Evolutionary conservation across 2,329 filamentous ascomycete genomes (phyloP), one percentile per base, ranked within the genome.

Genomic region (Thelonectria rubi): DNA sequence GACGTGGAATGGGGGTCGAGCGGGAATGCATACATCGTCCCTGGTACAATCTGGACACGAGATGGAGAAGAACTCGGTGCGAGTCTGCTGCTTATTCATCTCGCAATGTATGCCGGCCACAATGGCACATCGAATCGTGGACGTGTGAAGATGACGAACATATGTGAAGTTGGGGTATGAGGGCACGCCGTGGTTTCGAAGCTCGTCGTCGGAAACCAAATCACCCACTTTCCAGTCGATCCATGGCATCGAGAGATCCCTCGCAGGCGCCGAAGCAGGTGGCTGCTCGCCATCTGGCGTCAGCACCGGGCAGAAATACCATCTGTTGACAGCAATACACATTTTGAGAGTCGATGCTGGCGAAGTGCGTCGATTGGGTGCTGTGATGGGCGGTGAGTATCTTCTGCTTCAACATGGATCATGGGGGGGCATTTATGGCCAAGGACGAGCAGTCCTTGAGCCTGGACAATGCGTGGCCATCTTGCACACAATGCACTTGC

Each of bases 41-140:
- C 21, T 45, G 12, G 58, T 60, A 45, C 67, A 69, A 0, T 18
- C 26, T 11, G 62, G 64, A 39, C 67, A 69, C 14, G 62, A 17
- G 20, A 57, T 48, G 17, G 32, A 26, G 37, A 57, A 69, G 14
- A 66, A 14, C 24, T 68, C 65, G 34, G 43, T 61, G 11, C 60
- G 60, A 15, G 37, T 46, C 47, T 62, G 59, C 2, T 40, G 34
- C 17, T 60, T 64, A 7, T n/a, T 21, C 5, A 47, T 4, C 2
- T 14, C 14, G 26, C 67, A 69, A 1, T 12, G 12, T 5, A 2
- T 17, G 11, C 6, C 32, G 3, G 34, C 5, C 9, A 42, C 30
- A 26, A 60, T n/a, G 40, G 65, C 62, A 37, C 67, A 69, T 11
- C 67, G 64, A 45, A 65, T 60, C 59, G 58, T 63, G 21, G 47